Evolutionary conservation across 1,139 yeast genomes (phyloP).

Genomic region (Candida sp.): DNA sequence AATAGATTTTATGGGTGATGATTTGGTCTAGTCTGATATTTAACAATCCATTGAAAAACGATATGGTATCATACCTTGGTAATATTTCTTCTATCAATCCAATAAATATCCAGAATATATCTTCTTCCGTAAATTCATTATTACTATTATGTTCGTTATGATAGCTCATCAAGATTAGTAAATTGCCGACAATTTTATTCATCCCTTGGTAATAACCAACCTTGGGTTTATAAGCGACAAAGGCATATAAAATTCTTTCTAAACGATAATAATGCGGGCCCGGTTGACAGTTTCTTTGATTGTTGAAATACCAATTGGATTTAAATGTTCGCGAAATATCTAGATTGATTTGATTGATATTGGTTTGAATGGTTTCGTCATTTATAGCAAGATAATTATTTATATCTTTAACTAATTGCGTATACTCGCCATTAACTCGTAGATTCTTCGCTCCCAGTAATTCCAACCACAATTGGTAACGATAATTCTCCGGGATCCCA

Average conservation of each 20-base stretch:
- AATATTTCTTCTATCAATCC: constrained; percentile 51
- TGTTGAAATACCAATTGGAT: constrained; percentile 48
- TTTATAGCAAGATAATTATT: constrained; percentile 5
- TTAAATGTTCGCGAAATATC: constrained; percentile 59
- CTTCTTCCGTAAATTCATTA: constrained; percentile 40
- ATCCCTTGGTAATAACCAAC: constrained; percentile 64
- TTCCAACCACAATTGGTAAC: constrained; percentile 53
- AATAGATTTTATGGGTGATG: constrained; percentile 18
- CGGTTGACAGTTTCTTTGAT: constrained; percentile 35
- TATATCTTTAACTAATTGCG: constrained; percentile 16
- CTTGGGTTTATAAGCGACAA: constrained; percentile 44
- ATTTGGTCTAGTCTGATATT: constrained; percentile 36
- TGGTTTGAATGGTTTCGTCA: constrained; percentile 20
- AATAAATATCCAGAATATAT: constrained; percentile 56
- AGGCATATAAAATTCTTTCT: constrained; percentile 50
- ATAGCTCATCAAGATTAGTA: constrained; percentile 29
- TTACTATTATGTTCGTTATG: background rate
- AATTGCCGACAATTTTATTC: constrained; percentile 57
- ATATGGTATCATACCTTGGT: constrained; percentile 35
- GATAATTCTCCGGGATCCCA: constrained; percentile 48
- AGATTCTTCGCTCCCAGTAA: constrained; percentile 49
- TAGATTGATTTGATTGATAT: constrained; percentile 50
- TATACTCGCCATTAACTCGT: constrained; percentile 50
- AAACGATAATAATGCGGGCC: constrained; percentile 54
- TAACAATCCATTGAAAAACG: constrained; percentile 29